Conservation (phyloP, 176 grass and related monocot species). For the Chloris gayana region DNA sequence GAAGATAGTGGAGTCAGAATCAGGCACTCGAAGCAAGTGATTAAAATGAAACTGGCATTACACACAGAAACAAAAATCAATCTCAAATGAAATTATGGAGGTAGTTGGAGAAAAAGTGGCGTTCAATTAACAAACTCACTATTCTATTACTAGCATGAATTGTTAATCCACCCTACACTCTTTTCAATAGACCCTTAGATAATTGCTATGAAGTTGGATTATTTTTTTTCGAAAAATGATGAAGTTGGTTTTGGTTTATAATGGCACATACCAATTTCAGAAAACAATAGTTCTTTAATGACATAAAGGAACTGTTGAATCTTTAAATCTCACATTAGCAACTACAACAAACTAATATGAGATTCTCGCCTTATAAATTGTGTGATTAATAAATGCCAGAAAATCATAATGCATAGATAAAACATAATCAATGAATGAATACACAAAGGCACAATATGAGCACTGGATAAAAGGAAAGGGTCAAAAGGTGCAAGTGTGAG, state of each 20-base stretch:
- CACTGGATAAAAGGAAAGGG: slow-evolving; percentile 13
- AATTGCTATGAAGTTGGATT: not conserved
- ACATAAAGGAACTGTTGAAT: not conserved
- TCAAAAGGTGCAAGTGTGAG: not conserved
- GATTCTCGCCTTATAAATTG: not conserved
- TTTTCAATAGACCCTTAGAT: not conserved
- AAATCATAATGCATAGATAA: not conserved
- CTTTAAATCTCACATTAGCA: not conserved
- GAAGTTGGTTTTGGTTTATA: too few relatives aligned
- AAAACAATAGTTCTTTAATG: not conserved
- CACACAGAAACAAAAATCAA: not conserved
- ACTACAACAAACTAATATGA: not conserved
- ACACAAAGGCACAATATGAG: not conserved
- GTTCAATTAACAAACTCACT: not conserved
- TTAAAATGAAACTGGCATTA: not conserved
- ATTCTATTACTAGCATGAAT: not conserved
- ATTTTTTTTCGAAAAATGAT: too few relatives aligned
- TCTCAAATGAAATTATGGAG: not conserved
- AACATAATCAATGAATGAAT: slow-evolving; percentile 1
- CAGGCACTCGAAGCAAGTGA: not conserved
- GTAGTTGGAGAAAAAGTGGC: not conserved
- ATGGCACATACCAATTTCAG: not conserved
- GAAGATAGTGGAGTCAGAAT: slow-evolving; percentile 1
- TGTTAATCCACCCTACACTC: not conserved
- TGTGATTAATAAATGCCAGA: not conserved